A percentile compares a stretch with the other conserved stretches of the same genome.
Conservation (phyloP, 2,329 filamentous ascomycete genomes). For the Elsinoe ampelina region DNA sequence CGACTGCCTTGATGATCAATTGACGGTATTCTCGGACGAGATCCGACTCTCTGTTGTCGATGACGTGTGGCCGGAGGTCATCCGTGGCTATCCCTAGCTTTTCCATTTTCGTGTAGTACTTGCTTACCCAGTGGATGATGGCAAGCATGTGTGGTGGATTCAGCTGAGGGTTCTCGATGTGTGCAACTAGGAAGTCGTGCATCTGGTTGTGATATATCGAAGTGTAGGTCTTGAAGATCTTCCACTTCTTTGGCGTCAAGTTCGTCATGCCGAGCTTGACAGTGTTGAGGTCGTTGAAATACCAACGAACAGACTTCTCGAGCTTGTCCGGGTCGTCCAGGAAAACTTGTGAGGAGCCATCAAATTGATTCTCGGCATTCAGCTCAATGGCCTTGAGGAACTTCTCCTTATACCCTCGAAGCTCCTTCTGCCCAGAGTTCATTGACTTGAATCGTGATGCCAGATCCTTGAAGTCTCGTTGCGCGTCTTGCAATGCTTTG, state of each 20-base stretch:
- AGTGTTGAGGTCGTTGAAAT: constrained; percentile 92
- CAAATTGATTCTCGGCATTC: constrained; percentile 65
- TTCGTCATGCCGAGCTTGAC: constrained; percentile 87
- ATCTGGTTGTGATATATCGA: constrained; percentile 88
- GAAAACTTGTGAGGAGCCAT: constrained; percentile 62
- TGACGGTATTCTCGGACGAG: constrained; percentile 88
- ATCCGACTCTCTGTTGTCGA: constrained; percentile 83
- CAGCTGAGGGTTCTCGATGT: constrained; percentile 77
- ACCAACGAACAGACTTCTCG: constrained; percentile 88
- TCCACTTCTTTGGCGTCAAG: constrained; percentile 94
- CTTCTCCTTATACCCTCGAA: constrained; percentile 94
- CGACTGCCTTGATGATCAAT: constrained; percentile 89
- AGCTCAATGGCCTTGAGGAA: constrained; percentile 73
- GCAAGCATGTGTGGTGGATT: constrained; percentile 79
- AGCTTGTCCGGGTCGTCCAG: constrained; percentile 72
- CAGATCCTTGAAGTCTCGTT: constrained; percentile 92
- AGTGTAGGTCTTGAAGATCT: constrained; percentile 81
- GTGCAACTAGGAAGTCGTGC: constrained; percentile 81
- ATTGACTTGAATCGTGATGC: constrained; percentile 91
- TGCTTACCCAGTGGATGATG: constrained; percentile 90
- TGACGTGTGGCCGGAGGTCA: constrained; percentile 73
- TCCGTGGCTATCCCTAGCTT: constrained; percentile 73
- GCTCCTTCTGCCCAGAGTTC: constrained; percentile 81
- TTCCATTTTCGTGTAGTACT: constrained; percentile 92
- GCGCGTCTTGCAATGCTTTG: constrained; percentile 81